Percentiles rank a stretch among this genome's conserved stretches.
These are phyloP conservation scores for Acanthamoeba lenticulata DNA, from an alignment of 208 protist genomes.

Conservation along the genomic window DNA sequence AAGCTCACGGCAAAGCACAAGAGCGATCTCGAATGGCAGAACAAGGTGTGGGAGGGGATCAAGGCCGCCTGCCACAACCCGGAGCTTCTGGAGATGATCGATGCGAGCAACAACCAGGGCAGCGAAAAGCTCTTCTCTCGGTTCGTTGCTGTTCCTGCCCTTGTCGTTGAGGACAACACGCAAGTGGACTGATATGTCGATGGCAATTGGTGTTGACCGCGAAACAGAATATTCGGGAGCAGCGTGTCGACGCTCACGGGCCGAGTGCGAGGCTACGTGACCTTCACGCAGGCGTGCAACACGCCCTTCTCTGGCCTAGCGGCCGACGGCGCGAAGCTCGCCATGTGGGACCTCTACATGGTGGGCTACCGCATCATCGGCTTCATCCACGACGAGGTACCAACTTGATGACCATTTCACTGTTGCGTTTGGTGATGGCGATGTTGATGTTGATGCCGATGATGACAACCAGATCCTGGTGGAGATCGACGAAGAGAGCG, in stretches of 20 bases:
- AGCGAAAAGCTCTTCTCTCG: neutral
- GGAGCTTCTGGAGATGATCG: neutral
- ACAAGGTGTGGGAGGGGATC: neutral
- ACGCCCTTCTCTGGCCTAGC: constrained; percentile 49
- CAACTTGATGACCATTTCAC: neutral
- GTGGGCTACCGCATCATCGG: constrained; percentile 49
- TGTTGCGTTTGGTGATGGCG: neutral
- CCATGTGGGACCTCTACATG: constrained; percentile 41
- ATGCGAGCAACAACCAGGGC: neutral
- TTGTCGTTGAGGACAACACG: no score
- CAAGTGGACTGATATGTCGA: no score
- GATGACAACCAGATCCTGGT: neutral
- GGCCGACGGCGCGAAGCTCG: constrained; percentile 53
- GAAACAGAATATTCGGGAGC: neutral
- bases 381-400: constrained; percentile 55
- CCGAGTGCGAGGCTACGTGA: constrained; percentile 13
- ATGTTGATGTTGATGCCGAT: neutral
- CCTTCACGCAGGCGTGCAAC: constrained; percentile 57
- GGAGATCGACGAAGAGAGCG: neutral
- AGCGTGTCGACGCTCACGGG: constrained; percentile 22
- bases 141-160: neutral
- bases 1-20: neutral
- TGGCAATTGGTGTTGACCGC: no score
- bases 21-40: neutral
- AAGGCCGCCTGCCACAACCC: neutral